phyloP scores from a whole-genome alignment of 495 filamentous ascomycete genomes.

The Clavariopsis aquatica region DNA sequence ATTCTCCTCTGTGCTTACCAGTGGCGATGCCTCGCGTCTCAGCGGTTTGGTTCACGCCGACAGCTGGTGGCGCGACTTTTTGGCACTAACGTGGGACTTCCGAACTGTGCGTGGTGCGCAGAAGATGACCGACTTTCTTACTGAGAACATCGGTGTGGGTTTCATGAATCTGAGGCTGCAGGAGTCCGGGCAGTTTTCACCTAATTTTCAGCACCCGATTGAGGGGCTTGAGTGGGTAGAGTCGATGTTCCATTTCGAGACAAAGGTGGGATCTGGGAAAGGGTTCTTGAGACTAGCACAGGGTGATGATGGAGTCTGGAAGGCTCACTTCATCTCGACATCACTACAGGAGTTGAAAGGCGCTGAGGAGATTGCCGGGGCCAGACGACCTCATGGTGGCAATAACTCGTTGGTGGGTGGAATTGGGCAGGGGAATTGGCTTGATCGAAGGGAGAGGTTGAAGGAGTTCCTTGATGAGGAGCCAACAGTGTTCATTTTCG shows the following conservation, averaged over 20 bases:
- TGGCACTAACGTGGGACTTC: constrained; percentile 39
- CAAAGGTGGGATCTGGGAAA: constrained; percentile 28
- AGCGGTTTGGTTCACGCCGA: constrained; percentile 14
- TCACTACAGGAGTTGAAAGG: constrained; percentile 31
- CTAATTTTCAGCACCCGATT: constrained; percentile 4
- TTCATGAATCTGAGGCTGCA: constrained; percentile 13
- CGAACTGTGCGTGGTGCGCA: constrained; percentile 30
- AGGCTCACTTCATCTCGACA: constrained; percentile 38
- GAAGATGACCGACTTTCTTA: constrained; percentile 30
- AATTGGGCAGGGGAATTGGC: constrained; percentile 57
- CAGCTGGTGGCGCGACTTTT: constrained; percentile 40
- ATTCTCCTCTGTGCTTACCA: constrained; percentile 25
- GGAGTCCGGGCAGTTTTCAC: constrained; percentile 19
- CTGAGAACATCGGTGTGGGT: background rate
- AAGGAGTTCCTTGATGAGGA: constrained; percentile 59
- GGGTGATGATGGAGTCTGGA: constrained; percentile 31
- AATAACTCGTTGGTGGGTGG: constrained; percentile 32
- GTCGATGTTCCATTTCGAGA: constrained; percentile 37
- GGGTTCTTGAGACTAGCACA: constrained; percentile 31
- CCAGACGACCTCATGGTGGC: constrained; percentile 31
- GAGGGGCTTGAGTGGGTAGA: constrained; percentile 35
- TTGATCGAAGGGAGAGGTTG: constrained; percentile 59
- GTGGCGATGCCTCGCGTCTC: constrained; percentile 18
- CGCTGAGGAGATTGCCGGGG: constrained; percentile 20
- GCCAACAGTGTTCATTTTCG: constrained; percentile 67